Evolutionary conservation across 139 green algal species (phyloP), one percentile per base, ranked within the genome.

Genomic region (Micractinium sp.): DNA sequence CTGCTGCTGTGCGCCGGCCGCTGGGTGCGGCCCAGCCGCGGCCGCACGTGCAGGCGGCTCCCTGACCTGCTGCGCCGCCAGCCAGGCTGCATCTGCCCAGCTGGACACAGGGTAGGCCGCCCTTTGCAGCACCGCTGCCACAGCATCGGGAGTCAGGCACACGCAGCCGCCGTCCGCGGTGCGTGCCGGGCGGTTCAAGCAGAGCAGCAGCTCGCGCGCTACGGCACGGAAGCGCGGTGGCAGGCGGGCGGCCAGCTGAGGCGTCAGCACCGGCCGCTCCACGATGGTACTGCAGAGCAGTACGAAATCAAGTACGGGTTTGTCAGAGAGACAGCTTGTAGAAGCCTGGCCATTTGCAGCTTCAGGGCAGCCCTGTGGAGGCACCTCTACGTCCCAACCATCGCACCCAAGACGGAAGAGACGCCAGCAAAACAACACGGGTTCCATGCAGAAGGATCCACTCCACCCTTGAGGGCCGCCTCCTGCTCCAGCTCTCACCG

Each of bases 191-290:
- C 89, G 86, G 38, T 20, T 60, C 15, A 92, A 56, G 73, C 82
- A 89, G 5, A 38, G 56, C 53, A 92, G 38, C 63, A 81, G 18
- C 89, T 90, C 89, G 25, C 56, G 86, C 0, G 85, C 76, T 0
- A 61, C 75, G 15, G 9, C 9, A 4, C 41, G 69, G 74, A 90
- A 92, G 74, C 73, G 60, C 0, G 36, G 61, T 0, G 89, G 89
- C 61, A 92, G n/a, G 16, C 31, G 61, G 20, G 35, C 56, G 2
- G 86, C 84, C 75, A 92, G 69, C 39, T 84, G 60, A 13, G 85
- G 84, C 15, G 71, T 90, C 85, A 80, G 86, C n/a, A 87, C 23
- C 15, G 83, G 76, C 29, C 89, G 86, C 41, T 92, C 73, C 19
- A 89, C 82, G 0, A 86, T 22, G 4, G 60, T 60, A 16, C 74